A percentile compares a stretch with the other conserved stretches of the same genome.
These are phyloP conservation scores for Bombardia bombarda DNA, from an alignment of 495 filamentous ascomycete species.

Conservation along the genomic window DNA sequence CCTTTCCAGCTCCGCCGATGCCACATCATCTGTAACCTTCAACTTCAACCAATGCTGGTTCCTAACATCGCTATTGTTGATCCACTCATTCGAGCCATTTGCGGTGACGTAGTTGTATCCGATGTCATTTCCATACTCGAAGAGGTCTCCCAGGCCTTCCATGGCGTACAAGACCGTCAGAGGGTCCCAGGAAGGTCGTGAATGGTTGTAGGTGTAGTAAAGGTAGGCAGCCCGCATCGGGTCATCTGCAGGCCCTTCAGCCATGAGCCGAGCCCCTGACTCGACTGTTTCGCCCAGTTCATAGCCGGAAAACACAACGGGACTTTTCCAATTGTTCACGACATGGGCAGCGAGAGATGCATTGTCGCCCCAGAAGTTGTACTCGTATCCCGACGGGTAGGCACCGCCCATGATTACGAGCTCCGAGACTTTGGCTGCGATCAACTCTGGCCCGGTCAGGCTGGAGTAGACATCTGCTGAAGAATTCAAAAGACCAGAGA, in stretches of 20 bases:
- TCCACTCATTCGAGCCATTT: slow-evolving; percentile 29
- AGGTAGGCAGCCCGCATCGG: slow-evolving; percentile 34
- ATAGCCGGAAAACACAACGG: slow-evolving; percentile 26
- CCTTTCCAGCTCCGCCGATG: slow-evolving; percentile 16
- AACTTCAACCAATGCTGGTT: slow-evolving; percentile 29
- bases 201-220: slow-evolving; percentile 26
- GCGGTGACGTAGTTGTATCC: slow-evolving; percentile 24
- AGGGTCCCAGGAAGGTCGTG: slow-evolving; percentile 36
- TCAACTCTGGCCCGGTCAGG: slow-evolving; percentile 26
- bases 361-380: slow-evolving; percentile 35
- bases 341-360: slow-evolving; percentile 25
- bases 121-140: slow-evolving; percentile 20
- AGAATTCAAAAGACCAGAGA: slow-evolving; percentile 33
- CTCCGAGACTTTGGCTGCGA: slow-evolving; percentile 33
- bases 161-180: slow-evolving; percentile 37
- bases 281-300: slow-evolving; percentile 28
- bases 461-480: slow-evolving; percentile 23
- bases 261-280: slow-evolving; percentile 27
- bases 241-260: slow-evolving; percentile 21
- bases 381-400: slow-evolving; percentile 35
- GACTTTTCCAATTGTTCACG: slow-evolving; percentile 31
- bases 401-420: slow-evolving; percentile 40
- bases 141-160: slow-evolving; percentile 24
- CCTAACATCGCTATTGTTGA: slow-evolving; percentile 18
- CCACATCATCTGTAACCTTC: slow-evolving; percentile 9